phyloP scores from a whole-genome alignment of 1,284 basidiomycete genomes.

The Spongiforma sp. region DNA sequence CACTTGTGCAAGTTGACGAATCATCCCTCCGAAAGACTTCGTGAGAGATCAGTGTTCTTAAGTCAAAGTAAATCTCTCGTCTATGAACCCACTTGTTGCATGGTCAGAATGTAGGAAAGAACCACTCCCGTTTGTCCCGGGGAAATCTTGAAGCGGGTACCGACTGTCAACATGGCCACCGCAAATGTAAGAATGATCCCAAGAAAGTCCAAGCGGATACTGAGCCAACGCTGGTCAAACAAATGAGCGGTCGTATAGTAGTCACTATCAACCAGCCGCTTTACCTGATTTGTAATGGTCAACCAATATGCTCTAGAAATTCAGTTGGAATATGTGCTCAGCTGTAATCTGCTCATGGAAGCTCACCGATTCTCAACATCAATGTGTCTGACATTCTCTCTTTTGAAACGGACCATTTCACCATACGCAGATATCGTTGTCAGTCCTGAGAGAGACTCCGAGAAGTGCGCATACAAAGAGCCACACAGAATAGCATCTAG shows the following conservation, averaged over 20 bases:
- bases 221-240: conserved; percentile 78
- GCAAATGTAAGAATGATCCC: conserved; percentile 80
- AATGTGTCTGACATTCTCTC: conserved; percentile 78
- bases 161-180: conserved; percentile 82
- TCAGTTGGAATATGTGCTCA: conserved; percentile 1
- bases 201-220: conserved; percentile 86
- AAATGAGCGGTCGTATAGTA: neutral
- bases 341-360: neutral
- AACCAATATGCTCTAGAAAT: conserved; percentile 79
- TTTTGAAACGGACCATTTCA: conserved; percentile 70
- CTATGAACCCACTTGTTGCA: conserved; percentile 63
- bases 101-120: conserved; percentile 78
- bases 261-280: conserved; percentile 9
- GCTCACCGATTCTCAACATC: conserved; percentile 83
- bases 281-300: conserved; percentile 77
- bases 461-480: conserved; percentile 86
- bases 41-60: conserved; percentile 10
- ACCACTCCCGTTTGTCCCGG: conserved; percentile 80
- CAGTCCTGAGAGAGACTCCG: conserved; percentile 86
- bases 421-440: conserved; percentile 90
- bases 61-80: neutral
- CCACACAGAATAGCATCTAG: conserved; percentile 65
- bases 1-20: conserved; percentile 84
- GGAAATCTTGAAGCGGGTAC: conserved; percentile 73
- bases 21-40: conserved; percentile 81